phyloP scores from a whole-genome alignment of 2,329 filamentous ascomycete genomes.

The Neocatenulostroma microsporum region DNA sequence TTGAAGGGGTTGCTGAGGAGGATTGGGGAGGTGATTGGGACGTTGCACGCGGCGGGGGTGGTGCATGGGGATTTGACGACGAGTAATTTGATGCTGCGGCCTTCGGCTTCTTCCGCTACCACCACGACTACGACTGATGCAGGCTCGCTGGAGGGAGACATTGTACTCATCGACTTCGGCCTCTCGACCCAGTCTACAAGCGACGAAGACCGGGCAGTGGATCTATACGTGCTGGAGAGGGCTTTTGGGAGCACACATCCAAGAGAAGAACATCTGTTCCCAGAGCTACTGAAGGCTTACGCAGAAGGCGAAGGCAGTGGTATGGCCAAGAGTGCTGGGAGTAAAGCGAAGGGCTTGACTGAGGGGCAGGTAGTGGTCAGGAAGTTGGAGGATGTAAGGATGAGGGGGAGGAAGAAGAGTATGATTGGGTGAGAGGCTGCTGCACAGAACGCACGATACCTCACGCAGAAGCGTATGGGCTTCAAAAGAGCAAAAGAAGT shows the following conservation, averaged over 20 bases:
- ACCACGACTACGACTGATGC: background rate
- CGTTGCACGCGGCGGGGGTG: conserved; percentile 73
- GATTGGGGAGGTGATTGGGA: conserved; percentile 29
- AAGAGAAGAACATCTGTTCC: conserved; percentile 71
- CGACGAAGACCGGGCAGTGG: conserved; percentile 91
- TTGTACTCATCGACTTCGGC: conserved; percentile 92
- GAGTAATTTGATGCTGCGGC: conserved; percentile 79
- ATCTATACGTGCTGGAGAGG: conserved; percentile 89
- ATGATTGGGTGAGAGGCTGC: conserved; percentile 89
- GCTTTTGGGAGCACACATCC: conserved; percentile 95
- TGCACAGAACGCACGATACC: too few relatives aligned
- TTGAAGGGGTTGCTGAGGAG: conserved; percentile 26
- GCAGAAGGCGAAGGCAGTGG: conserved; percentile 56
- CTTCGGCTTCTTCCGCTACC: background rate
- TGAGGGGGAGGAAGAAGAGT: conserved; percentile 91
- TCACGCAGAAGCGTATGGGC: too few relatives aligned
- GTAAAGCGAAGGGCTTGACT: conserved; percentile 61
- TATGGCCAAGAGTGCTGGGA: conserved; percentile 59
- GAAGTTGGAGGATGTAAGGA: conserved; percentile 81
- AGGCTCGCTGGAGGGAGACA: conserved; percentile 53
- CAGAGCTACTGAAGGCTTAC: conserved; percentile 71
- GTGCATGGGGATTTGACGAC: conserved; percentile 95
- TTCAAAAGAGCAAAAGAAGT: too few relatives aligned
- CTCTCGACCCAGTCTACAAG: conserved; percentile 71
- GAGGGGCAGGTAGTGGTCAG: conserved; percentile 66